A percentile compares a stretch with the other conserved stretches of the same genome.
Evolutionary conservation across 768 basidiomycete species (phyloP).

Genomic region (Tricholoma furcatifolium): DNA sequence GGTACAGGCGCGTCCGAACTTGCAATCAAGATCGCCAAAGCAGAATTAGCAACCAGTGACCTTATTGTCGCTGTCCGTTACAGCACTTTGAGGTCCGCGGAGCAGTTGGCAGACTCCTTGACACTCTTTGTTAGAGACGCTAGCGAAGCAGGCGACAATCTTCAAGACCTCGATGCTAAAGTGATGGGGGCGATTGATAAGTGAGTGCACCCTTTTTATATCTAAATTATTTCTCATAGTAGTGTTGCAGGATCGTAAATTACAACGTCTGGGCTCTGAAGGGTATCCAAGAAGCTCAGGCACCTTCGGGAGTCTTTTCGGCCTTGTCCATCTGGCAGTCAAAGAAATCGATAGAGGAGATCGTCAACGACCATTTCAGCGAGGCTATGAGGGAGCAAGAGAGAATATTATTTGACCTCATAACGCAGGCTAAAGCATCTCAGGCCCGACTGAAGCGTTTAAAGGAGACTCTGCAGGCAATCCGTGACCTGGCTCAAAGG

Average conservation of each 20-base stretch:
- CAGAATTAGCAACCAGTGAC: constrained; percentile 54
- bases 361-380: constrained; percentile 23
- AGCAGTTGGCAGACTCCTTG: constrained; percentile 39
- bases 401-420: constrained; percentile 34
- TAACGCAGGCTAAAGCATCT: constrained; percentile 43
- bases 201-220: constrained; percentile 25
- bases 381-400: constrained; percentile 44
- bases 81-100: constrained; percentile 43
- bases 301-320: constrained; percentile 2
- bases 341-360: constrained; percentile 18
- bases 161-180: constrained; percentile 44
- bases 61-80: constrained; percentile 45
- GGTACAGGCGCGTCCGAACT: constrained; percentile 41
- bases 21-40: constrained; percentile 47
- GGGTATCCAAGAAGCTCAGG: constrained; percentile 32
- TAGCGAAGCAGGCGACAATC: constrained; percentile 36
- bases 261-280: constrained; percentile 48
- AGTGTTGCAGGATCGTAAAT: constrained; percentile 39
- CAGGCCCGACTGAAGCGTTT: constrained; percentile 41
- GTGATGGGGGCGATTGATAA: constrained; percentile 52
- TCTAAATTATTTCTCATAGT: background rate
- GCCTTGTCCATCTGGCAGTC: constrained; percentile 5
- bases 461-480: constrained; percentile 37
- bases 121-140: constrained; percentile 41
- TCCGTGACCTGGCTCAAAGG: constrained; percentile 40